Percentiles rank a stretch among this genome's conserved stretches.
Evolutionary conservation across 2,329 filamentous ascomycete species (phyloP).

Genomic region (Xylaria sp.): DNA sequence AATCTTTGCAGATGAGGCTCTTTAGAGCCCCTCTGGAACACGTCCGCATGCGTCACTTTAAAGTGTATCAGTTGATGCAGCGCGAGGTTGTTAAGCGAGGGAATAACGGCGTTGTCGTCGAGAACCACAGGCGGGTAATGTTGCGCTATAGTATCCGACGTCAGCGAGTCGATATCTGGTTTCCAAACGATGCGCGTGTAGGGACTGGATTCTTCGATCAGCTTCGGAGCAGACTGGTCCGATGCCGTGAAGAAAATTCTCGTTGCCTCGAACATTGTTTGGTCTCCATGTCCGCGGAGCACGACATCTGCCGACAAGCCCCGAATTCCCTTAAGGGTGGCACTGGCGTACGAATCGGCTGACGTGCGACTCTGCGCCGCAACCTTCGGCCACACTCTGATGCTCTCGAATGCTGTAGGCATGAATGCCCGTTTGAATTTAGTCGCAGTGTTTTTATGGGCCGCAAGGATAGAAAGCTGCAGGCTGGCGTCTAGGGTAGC

Average conservation of each 20-base stretch:
- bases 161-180: constrained; percentile 9
- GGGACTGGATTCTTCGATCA: constrained; percentile 12
- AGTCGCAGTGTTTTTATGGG: constrained; percentile 8
- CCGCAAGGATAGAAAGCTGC: constrained; percentile 23
- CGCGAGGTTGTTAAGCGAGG: constrained; percentile 17
- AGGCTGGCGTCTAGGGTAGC: constrained; percentile 21
- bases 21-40: constrained; percentile 8
- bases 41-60: constrained; percentile 7
- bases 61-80: constrained; percentile 26
- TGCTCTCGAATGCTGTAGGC: constrained; percentile 9
- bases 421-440: constrained; percentile 16
- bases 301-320: constrained; percentile 11
- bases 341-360: constrained; percentile 6
- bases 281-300: background rate
- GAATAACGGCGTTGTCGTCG: constrained; percentile 17
- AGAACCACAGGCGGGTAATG: constrained; percentile 14
- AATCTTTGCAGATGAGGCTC: constrained; percentile 14
- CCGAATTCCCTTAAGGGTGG: constrained; percentile 6
- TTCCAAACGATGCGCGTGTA: constrained; percentile 24
- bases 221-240: constrained; percentile 5
- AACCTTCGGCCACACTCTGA: constrained; percentile 11
- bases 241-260: constrained; percentile 21
- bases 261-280: constrained; percentile 5
- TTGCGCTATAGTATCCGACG: background rate
- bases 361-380: background rate